Evolutionary conservation across 2,329 filamentous ascomycete genomes (phyloP).

Genomic region (Epichloe typhina): DNA sequence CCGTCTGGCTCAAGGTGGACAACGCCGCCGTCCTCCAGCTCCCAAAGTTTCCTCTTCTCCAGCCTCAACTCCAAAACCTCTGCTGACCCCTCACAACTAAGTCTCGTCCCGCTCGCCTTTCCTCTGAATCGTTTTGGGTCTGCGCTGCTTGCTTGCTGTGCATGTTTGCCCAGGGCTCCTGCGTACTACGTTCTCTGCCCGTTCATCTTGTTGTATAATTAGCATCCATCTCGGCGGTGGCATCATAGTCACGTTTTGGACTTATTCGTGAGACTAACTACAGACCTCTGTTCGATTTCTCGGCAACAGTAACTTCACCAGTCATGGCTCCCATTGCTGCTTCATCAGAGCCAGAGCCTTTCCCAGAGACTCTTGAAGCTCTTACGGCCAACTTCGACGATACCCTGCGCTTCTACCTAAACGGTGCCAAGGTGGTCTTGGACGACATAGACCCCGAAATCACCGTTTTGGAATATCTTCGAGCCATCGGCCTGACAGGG

Average conservation of each 20-base stretch:
- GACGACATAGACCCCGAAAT: slow-evolving; percentile 84
- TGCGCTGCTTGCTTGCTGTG: too few relatives aligned
- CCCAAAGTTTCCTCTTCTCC: neutral
- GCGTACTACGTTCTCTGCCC: neutral
- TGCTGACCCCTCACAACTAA: neutral
- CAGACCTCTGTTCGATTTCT: neutral
- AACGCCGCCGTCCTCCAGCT: slow-evolving; percentile 2
- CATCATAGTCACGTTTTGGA: neutral
- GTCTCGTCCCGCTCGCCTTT: neutral
- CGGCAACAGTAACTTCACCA: neutral
- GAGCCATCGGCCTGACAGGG: slow-evolving; percentile 84
- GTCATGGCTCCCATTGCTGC: slow-evolving; percentile 44
- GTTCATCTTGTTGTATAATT: neutral
- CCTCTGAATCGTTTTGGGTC: neutral
- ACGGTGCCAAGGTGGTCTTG: slow-evolving; percentile 77
- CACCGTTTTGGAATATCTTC: slow-evolving; percentile 83
- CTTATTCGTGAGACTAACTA: neutral
- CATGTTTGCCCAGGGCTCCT: too few relatives aligned
- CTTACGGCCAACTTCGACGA: slow-evolving; percentile 74
- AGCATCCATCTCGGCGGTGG: neutral
- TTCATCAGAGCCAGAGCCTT: slow-evolving; percentile 30
- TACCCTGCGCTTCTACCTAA: slow-evolving; percentile 83
- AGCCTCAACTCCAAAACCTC: neutral
- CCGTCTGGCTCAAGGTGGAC: neutral
- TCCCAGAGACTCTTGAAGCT: slow-evolving; percentile 20